Conservation (phyloP, 495 filamentous ascomycete species). For the Penicillium steckii region DNA sequence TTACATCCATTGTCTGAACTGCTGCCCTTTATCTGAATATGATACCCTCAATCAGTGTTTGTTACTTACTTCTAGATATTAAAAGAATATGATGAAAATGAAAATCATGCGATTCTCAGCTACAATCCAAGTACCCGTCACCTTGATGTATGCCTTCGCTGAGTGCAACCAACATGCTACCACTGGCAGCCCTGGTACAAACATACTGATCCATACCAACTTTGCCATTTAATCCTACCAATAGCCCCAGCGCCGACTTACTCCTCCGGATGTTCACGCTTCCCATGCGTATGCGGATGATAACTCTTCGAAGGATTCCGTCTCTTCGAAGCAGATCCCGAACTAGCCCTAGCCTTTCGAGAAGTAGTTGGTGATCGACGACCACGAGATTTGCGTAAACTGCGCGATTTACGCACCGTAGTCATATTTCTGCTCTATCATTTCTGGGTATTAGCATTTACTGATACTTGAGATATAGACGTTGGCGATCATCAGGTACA, state of each 20-base stretch:
- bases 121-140: no score
- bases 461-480: neutral
- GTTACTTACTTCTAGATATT: neutral
- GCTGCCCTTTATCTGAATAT: constrained; percentile 15
- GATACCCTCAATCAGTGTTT: constrained; percentile 16
- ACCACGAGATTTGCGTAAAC: constrained; percentile 1
- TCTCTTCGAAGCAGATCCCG: constrained; percentile 20
- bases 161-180: no score
- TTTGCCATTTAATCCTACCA: neutral
- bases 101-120: no score
- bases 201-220: neutral
- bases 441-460: neutral
- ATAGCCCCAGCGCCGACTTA: no score
- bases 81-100: neutral
- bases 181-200: no score
- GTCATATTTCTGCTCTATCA: neutral
- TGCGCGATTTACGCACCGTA: neutral
- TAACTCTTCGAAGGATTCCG: constrained; percentile 2
- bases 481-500: no score
- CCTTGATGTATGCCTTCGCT: no score
- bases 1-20: neutral
- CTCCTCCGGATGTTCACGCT: constrained; percentile 1
- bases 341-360: constrained; percentile 9
- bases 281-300: constrained; percentile 4
- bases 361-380: constrained; percentile 20